Evolutionary conservation across 2,329 filamentous ascomycete species (phyloP).

Genomic region (Trichophyton schoenleinii): DNA sequence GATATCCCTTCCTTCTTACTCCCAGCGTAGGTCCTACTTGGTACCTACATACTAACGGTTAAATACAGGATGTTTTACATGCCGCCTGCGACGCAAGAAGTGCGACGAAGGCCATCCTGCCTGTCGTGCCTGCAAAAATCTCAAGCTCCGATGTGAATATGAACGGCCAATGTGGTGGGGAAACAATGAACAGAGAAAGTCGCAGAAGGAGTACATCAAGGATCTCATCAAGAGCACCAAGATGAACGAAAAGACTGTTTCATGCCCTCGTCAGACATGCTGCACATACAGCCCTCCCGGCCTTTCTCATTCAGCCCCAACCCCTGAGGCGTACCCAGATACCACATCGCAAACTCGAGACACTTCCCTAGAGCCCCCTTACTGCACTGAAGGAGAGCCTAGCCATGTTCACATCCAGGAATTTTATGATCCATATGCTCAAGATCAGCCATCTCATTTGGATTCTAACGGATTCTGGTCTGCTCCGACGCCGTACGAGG

Average conservation of each 20-base stretch:
- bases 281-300: slow-evolving; percentile 55
- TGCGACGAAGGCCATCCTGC: slow-evolving; percentile 55
- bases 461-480: slow-evolving; percentile 47
- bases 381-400: slow-evolving; percentile 53
- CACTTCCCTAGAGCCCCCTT: slow-evolving; percentile 68
- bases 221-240: slow-evolving; percentile 96
- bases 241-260: slow-evolving; percentile 68
- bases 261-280: slow-evolving; percentile 26
- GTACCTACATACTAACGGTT: background rate
- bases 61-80: slow-evolving; percentile 50
- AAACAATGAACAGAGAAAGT: slow-evolving; percentile 71
- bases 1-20: background rate
- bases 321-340: slow-evolving; percentile 68
- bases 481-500: slow-evolving; percentile 65
- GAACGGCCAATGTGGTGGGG: slow-evolving; percentile 96
- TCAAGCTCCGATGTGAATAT: slow-evolving; percentile 86
- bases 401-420: slow-evolving; percentile 49
- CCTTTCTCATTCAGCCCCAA: slow-evolving; percentile 68
- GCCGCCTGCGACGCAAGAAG: slow-evolving; percentile 55
- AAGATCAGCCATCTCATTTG: slow-evolving; percentile 43
- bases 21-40: background rate
- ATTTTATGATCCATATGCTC: slow-evolving; percentile 31
- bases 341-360: slow-evolving; percentile 58
- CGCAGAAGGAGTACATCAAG: slow-evolving; percentile 93
- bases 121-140: slow-evolving; percentile 53